phyloP scores from a whole-genome alignment of 257 asterid genomes.

The Capsicum baccatum region DNA sequence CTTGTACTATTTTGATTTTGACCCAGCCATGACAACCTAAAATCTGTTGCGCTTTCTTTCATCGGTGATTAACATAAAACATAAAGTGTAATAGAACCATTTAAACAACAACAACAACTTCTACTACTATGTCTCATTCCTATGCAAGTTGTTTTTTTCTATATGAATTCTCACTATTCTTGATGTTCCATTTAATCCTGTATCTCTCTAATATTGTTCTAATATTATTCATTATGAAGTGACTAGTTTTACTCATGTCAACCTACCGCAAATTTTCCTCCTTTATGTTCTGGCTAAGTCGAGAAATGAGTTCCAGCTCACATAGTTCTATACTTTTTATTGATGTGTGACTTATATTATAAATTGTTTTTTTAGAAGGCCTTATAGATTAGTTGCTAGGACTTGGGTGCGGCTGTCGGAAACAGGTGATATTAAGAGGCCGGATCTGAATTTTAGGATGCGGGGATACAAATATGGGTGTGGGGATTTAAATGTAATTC shows the following conservation, averaged over 20 bases:
- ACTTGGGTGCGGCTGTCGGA: neutral
- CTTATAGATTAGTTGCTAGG: neutral
- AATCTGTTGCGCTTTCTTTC: conserved; percentile 18
- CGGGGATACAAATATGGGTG: neutral
- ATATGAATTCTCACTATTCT: neutral
- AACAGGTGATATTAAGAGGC: neutral
- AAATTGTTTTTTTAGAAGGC: conserved; percentile 9
- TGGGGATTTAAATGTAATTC: neutral
- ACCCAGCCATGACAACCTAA: conserved; percentile 12
- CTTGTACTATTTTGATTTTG: conserved; percentile 21
- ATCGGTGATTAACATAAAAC: neutral
- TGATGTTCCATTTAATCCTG: neutral
- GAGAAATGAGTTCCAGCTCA: neutral
- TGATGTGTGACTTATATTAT: neutral
- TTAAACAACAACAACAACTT: neutral
- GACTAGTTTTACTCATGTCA: neutral
- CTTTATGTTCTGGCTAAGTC: neutral
- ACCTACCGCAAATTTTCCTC: neutral
- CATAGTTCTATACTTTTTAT: neutral
- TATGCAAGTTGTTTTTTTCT: neutral
- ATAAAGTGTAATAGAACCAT: neutral
- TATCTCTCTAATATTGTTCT: neutral
- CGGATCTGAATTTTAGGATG: neutral
- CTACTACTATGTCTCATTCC: neutral
- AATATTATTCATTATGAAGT: neutral